phyloP scores from a whole-genome alignment of 805 yeast genomes.

The Candida hungchunana region DNA sequence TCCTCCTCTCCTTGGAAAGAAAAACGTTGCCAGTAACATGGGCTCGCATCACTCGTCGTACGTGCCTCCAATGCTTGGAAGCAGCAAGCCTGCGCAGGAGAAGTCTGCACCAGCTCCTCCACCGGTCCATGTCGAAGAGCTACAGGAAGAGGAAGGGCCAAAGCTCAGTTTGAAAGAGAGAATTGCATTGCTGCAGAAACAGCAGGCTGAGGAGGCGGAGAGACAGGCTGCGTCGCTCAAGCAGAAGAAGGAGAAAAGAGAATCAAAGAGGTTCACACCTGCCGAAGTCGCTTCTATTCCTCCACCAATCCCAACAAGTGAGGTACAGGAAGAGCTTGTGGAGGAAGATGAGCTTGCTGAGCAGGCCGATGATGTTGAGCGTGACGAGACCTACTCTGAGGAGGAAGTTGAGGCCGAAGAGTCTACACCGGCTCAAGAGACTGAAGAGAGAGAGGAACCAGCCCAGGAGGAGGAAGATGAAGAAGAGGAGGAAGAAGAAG shows the following conservation, averaged over 20 bases:
- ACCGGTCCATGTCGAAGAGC: conserved; percentile 27
- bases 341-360: conserved; percentile 31
- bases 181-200: conserved; percentile 76
- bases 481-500: conserved; percentile 56
- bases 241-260: conserved; percentile 49
- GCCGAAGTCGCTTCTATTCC: background rate
- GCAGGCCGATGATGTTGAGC: conserved; percentile 16
- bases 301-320: conserved; percentile 1
- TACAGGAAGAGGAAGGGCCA: conserved; percentile 56
- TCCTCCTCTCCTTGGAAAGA: conserved; percentile 25
- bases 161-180: conserved; percentile 82
- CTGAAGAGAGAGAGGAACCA: conserved; percentile 30
- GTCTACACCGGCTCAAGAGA: too few relatives aligned
- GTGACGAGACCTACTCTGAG: conserved; percentile 21
- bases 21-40: conserved; percentile 3
- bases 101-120: conserved; percentile 27
- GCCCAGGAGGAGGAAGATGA: conserved; percentile 48
- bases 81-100: conserved; percentile 11
- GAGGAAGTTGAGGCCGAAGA: conserved; percentile 29
- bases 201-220: conserved; percentile 77
- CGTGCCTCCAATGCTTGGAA: conserved; percentile 25
- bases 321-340: conserved; percentile 14
- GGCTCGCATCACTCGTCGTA: conserved; percentile 25
- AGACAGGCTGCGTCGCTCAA: conserved; percentile 57
- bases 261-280: conserved; percentile 27